A percentile compares a stretch with the other conserved stretches of the same genome.
Conservation (phyloP, 352 stramenopile species). For the Phytophthora hibernalis region DNA sequence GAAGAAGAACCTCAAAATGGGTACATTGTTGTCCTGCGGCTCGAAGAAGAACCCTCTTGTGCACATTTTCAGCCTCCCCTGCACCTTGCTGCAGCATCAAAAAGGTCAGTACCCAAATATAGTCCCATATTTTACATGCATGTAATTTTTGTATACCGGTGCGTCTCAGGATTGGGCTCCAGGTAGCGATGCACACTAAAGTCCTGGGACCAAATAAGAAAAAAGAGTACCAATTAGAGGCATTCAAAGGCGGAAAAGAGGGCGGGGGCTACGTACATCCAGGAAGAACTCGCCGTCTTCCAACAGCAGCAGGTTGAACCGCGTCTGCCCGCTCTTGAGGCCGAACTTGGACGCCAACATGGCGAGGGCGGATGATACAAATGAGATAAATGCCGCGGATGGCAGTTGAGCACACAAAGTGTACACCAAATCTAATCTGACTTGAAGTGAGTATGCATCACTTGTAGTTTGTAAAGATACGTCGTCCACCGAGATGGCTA, state of each 20-base stretch:
- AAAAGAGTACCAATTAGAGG: not conserved
- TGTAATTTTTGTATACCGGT: constrained; percentile 44
- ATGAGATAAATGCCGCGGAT: constrained; percentile 4
- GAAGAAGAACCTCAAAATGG: constrained; percentile 91
- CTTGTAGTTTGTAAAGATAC: not conserved
- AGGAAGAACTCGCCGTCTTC: constrained; percentile 96
- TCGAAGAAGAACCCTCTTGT: constrained; percentile 94
- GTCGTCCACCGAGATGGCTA: not conserved
- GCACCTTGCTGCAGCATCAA: constrained; percentile 60
- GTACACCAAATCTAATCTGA: constrained; percentile 7
- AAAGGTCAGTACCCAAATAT: constrained; percentile 7
- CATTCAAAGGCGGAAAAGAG: not conserved
- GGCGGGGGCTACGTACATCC: constrained; percentile 57
- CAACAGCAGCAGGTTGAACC: constrained; percentile 94
- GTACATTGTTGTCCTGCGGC: constrained; percentile 81
- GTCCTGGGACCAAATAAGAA: constrained; percentile 54
- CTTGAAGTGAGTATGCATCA: too few relatives aligned
- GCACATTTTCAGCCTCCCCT: constrained; percentile 88
- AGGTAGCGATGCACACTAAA: constrained; percentile 86
- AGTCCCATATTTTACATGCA: not conserved
- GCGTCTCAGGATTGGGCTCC: constrained; percentile 55
- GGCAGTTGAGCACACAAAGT: constrained; percentile 20
- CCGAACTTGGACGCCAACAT: constrained; percentile 54
- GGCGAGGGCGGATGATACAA: constrained; percentile 2
- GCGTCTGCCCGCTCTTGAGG: constrained; percentile 64